These are phyloP conservation scores for Nicotiana sylvestris DNA, from an alignment of 257 asterid species.

Conservation along the genomic window DNA sequence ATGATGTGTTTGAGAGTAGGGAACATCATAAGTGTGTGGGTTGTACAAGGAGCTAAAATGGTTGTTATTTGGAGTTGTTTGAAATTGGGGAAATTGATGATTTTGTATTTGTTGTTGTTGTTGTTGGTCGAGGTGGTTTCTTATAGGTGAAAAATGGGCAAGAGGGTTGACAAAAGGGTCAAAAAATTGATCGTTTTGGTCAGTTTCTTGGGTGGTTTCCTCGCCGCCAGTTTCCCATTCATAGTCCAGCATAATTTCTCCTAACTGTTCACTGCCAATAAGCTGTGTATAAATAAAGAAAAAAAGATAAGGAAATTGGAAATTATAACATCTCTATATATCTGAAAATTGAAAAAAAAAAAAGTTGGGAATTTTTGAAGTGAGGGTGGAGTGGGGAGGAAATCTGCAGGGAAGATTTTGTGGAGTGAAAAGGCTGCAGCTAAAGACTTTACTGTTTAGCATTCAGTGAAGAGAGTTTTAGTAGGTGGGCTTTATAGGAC, in stretches of 20 bases:
- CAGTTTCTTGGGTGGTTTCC: conserved; percentile 42
- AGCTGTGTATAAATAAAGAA: background rate
- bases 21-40: conserved; percentile 39
- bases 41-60: conserved; percentile 39
- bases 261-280: background rate
- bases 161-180: conserved; percentile 54
- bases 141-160: conserved; percentile 34
- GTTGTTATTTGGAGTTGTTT: conserved; percentile 13
- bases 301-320: background rate
- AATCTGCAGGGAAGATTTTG: conserved; percentile 70
- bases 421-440: conserved; percentile 50
- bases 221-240: conserved; percentile 80
- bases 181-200: conserved; percentile 44
- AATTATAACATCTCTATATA: too few species aligned
- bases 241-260: conserved; percentile 64
- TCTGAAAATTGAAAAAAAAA: conserved; percentile 35
- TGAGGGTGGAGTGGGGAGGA: conserved; percentile 23
- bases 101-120: conserved; percentile 23
- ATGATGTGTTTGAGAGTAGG: conserved; percentile 30
- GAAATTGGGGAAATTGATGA: conserved; percentile 26
- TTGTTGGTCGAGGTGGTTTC: conserved; percentile 3
- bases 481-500: conserved; percentile 17
- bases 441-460: conserved; percentile 29
- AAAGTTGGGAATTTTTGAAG: conserved; percentile 7
- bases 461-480: conserved; percentile 21